Evolutionary conservation across 352 stramenopile species (phyloP).

Genomic region (Globisporangium barbulae): DNA sequence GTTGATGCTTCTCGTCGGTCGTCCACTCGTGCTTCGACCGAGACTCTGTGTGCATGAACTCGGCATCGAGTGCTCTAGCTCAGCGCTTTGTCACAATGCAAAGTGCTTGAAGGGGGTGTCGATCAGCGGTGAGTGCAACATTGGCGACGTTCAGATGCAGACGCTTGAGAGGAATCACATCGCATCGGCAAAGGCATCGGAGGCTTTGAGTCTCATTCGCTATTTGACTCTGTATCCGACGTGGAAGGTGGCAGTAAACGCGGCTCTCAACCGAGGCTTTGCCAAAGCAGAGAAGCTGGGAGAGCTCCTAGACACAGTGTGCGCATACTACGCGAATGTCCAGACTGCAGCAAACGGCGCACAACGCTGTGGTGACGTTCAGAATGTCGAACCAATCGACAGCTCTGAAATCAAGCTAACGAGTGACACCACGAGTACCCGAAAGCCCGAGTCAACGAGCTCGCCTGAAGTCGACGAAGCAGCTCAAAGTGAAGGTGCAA

Average conservation of each 20-base stretch:
- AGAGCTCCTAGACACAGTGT: conserved; percentile 63
- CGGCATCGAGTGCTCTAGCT: conserved; percentile 67
- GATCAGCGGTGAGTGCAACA: conserved; percentile 24
- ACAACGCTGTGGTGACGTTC: background rate
- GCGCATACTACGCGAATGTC: conserved; percentile 57
- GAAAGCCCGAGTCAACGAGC: conserved; percentile 54
- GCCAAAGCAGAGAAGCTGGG: conserved; percentile 42
- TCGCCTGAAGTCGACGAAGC: conserved; percentile 62
- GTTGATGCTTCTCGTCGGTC: conserved; percentile 63
- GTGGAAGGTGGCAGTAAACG: conserved; percentile 80
- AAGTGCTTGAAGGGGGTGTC: conserved; percentile 62
- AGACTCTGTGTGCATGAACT: conserved; percentile 80
- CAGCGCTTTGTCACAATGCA: conserved; percentile 53
- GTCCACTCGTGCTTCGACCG: conserved; percentile 58
- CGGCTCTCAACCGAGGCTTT: conserved; percentile 50
- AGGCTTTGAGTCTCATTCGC: conserved; percentile 59
- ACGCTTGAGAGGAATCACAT: conserved; percentile 35
- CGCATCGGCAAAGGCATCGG: conserved; percentile 52
- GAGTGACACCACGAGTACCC: conserved; percentile 23
- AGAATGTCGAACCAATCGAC: conserved; percentile 21
- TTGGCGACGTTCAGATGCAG: conserved; percentile 10
- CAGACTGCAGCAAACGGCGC: background rate
- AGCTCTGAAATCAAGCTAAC: conserved; percentile 22
- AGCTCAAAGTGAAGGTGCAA: background rate
- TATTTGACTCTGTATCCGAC: conserved; percentile 76